Percentiles rank a stretch among this genome's conserved stretches.
These are phyloP conservation scores for Helminthosporium solani DNA, from an alignment of 2,329 filamentous ascomycete genomes.

Conservation along the genomic window DNA sequence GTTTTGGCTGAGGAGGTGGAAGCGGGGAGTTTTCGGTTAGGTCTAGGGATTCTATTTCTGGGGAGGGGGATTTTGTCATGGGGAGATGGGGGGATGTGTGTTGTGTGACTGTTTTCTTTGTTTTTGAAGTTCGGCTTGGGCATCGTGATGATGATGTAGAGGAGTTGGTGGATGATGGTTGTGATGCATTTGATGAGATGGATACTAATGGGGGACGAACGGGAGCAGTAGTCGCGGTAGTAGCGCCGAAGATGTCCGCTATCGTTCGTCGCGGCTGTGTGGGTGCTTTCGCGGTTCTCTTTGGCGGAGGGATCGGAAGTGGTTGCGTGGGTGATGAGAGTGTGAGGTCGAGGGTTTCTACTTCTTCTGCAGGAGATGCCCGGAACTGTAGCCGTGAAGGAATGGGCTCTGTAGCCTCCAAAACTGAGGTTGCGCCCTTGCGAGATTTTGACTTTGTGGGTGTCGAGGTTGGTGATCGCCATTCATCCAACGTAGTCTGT, in stretches of 20 bases:
- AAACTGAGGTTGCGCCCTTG: background rate
- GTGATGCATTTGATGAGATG: conserved; percentile 30
- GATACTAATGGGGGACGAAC: conserved; percentile 26
- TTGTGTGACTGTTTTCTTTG: conserved; percentile 5
- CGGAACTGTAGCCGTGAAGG: conserved; percentile 19
- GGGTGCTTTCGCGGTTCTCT: background rate
- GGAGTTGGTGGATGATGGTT: conserved; percentile 10
- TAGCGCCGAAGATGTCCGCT: conserved; percentile 1
- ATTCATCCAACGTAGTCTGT: conserved; percentile 36
- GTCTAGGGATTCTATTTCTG: conserved; percentile 22
- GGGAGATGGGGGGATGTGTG: conserved; percentile 26
- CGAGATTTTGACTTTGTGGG: conserved; percentile 20
- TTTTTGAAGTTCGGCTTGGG: background rate
- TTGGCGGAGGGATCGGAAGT: background rate
- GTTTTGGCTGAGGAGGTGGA: background rate
- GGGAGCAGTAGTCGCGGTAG: background rate
- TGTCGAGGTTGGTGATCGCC: conserved; percentile 24
- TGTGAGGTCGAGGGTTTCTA: conserved; percentile 35
- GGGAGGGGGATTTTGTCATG: conserved; percentile 11
- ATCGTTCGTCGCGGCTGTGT: conserved; percentile 7
- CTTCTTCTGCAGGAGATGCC: conserved; percentile 7
- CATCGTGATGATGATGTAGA: conserved; percentile 1
- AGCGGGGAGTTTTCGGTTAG: conserved; percentile 16
- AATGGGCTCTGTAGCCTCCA: conserved; percentile 10
- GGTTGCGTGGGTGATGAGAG: conserved; percentile 21